Evolutionary conservation across 805 yeast genomes (phyloP).

Genomic region (Metschnikowia proteae): DNA sequence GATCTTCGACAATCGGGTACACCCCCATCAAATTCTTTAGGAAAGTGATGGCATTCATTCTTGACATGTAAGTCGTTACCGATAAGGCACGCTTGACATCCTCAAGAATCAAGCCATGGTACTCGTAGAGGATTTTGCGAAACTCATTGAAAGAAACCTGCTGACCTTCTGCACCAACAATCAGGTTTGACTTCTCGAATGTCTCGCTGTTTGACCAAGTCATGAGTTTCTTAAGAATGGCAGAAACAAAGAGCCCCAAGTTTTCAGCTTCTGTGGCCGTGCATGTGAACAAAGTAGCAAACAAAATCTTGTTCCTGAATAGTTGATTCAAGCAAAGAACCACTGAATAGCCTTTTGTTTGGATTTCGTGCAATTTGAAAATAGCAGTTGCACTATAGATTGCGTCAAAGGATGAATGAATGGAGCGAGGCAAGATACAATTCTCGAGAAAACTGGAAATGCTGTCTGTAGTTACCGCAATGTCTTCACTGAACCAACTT

Average conservation of each 20-base stretch:
- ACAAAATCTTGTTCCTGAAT: constrained; percentile 46
- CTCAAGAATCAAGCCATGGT: constrained; percentile 50
- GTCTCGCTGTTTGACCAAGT: constrained; percentile 35
- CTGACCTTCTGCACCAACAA: not conserved
- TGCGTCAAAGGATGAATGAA: constrained; percentile 83
- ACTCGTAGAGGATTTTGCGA: constrained; percentile 44
- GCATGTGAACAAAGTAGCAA: constrained; percentile 60
- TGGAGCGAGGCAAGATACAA: constrained; percentile 72
- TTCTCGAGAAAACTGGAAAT: constrained; percentile 45
- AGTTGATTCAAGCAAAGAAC: constrained; percentile 42
- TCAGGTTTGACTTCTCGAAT: constrained; percentile 18
- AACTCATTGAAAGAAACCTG: constrained; percentile 28
- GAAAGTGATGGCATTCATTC: constrained; percentile 76
- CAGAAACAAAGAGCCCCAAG: constrained; percentile 68
- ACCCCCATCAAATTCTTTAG: constrained; percentile 60
- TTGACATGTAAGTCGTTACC: constrained; percentile 64
- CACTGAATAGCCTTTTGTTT: constrained; percentile 35
- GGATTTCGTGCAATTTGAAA: constrained; percentile 42
- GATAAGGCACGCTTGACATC: constrained; percentile 42
- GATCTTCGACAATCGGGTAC: constrained; percentile 67
- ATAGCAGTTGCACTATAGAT: constrained; percentile 62
- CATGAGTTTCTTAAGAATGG: constrained; percentile 47
- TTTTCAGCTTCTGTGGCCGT: constrained; percentile 80
- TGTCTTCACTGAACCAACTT: constrained; percentile 38
- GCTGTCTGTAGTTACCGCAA: constrained; percentile 6